Evolutionary conservation across 73 alveolate genomes (phyloP), one percentile per base, ranked within the genome.

Genomic region (Effrenium voratum): DNA sequence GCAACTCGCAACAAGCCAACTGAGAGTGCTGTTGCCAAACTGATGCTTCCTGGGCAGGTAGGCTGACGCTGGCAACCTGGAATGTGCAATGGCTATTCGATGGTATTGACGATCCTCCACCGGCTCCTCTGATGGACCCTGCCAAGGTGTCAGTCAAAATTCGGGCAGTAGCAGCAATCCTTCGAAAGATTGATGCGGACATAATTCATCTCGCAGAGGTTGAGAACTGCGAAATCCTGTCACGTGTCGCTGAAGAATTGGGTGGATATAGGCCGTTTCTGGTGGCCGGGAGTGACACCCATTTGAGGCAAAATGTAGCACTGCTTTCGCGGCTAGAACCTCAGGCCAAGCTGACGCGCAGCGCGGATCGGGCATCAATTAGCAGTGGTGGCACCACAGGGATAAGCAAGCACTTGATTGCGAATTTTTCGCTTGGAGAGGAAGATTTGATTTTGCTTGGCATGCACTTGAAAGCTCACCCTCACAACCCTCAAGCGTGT

Each of bases 61-160:
- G 46, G 70, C 73, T 81, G 92, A 81, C 92, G 4, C 16, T 81
- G 1, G 92, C 92, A n/a, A 60, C 92, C 32, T 81, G 92, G 92
- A 81, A 81, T 60, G 92, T 81, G 12, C 75, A 81, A 73, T 81
- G 92, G 92, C 92, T 81, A 1, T 81, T 81, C 24, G 92, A 81
- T 50, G 92, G 92, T 1, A 81, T 81, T 49, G 49, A 81, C 49
- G 92, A 81, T 49, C 92, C 92, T 6, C 41, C 41, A 49, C 92
- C 92, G 6, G 73, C 49, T 81, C 92, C 92, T 8, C 50, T 32
- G 8, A 2, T 46, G 73, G 73, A 81, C n/a, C 75, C 92, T 10
- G 73, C 92, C 73, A 32, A 46, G 36, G 92, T 81, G 73, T 46
- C 92, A 49, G 46, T 73, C 70, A 81, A 81, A 81, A n/a, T 81